Base-by-base conservation (phyloP, 2,329 filamentous ascomycete genomes). In the Trichoderma pleuroti region DNA sequence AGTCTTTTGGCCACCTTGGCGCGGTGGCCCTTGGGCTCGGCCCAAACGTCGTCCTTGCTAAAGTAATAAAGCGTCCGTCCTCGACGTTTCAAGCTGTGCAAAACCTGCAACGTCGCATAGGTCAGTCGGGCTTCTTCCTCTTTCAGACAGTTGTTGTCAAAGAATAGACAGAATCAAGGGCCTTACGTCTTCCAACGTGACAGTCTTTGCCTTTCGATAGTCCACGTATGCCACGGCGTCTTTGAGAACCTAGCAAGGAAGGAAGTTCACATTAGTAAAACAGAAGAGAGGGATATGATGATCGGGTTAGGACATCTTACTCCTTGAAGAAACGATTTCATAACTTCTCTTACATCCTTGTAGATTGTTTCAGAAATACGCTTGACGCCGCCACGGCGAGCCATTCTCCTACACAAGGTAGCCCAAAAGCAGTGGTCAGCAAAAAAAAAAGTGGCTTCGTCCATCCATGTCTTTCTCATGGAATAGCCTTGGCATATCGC, bases 331-430 rank as follows among this genome's bases (percentile, higher is more conserved):
- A 84, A 82, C 0, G 75, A 72, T 26, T 84, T 87, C 1, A 94
- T 66, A 0, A 83, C 87, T 0, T 5, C 21, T 0, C 92, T 83
- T 0, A 85, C 78, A 0, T 92, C 90, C 0, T 89, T 83, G 75
- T 94, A 94, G 3, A 94, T 90, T 0, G 59, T 73, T 0, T 77
- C 86, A 0, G 89, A 90, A 10, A 94, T 93, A 0, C 92, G 84
- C 77, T 94, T 94, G 0, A 95, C 90, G 0, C 92, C 92, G 1
- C 92, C 92, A 8, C 92, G 88, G 7, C 92, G 87, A 1, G 92
- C 92, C 0, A 95, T 80, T 52, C 92, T 90, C 74, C 91, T 90
- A 71, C 4, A 9, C 18, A 72, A 62, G 57, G 18, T 57, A 74
- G 60, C 73, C 70, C 39, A 26, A 8, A 62, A 28, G 21, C 67